Conservation (phyloP, 352 stramenopile species). For the Phytopythium litorale region DNA sequence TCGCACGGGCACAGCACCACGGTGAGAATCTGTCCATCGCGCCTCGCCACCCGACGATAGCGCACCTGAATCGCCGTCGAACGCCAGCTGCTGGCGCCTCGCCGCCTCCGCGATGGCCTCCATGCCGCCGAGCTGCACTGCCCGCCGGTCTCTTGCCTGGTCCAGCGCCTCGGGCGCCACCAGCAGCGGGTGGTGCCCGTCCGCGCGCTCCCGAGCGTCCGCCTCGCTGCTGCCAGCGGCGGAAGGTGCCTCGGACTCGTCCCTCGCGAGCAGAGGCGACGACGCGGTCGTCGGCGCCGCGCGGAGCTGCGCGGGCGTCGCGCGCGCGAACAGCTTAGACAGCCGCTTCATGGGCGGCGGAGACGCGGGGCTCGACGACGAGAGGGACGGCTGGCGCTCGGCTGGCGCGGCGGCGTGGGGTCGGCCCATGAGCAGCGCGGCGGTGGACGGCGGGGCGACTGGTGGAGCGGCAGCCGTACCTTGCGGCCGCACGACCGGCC, state of each 20-base stretch:
- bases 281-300: neutral
- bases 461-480: no score
- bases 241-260: neutral
- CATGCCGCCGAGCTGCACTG: slow-evolving; percentile 19
- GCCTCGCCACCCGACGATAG: neutral
- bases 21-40: neutral
- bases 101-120: slow-evolving; percentile 23
- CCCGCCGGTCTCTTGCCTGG: slow-evolving; percentile 5
- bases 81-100: slow-evolving; percentile 28
- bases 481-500: slow-evolving; percentile 8
- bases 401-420: neutral
- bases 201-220: neutral
- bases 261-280: neutral
- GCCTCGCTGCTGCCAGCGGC: neutral
- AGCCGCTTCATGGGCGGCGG: slow-evolving; percentile 3
- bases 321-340: slow-evolving; percentile 20
- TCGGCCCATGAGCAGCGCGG: neutral
- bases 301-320: slow-evolving; percentile 2
- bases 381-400: neutral
- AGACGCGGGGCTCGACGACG: neutral
- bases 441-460: neutral
- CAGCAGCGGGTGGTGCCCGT: neutral
- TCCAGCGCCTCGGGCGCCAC: neutral
- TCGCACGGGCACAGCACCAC: neutral
- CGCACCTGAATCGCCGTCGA: slow-evolving; percentile 17